Percentiles rank a stretch among this genome's conserved stretches.
phyloP scores from a whole-genome alignment of 495 filamentous ascomycete species.

The Annulohypoxylon maeteangense region DNA sequence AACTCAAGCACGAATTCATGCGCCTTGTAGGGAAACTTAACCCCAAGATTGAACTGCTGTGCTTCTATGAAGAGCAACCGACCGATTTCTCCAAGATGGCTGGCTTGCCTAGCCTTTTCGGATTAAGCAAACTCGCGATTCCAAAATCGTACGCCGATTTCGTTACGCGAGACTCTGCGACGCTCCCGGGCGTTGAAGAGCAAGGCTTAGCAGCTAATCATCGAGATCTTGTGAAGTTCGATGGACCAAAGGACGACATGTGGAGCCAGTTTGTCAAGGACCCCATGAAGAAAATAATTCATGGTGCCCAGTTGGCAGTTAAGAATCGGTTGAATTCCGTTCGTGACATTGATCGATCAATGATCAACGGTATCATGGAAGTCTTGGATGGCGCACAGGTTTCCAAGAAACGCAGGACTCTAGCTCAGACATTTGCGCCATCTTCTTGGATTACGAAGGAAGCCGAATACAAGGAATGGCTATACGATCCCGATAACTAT shows the following conservation, averaged over 20 bases:
- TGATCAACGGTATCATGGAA: constrained; percentile 47
- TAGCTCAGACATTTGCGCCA: constrained; percentile 43
- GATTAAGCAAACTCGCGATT: constrained; percentile 38
- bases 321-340: constrained; percentile 50
- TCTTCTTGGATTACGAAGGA: constrained; percentile 52
- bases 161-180: constrained; percentile 51
- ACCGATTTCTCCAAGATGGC: constrained; percentile 47
- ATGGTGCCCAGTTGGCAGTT: constrained; percentile 47
- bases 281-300: constrained; percentile 46
- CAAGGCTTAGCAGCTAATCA: constrained; percentile 50
- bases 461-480: constrained; percentile 47
- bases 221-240: constrained; percentile 50
- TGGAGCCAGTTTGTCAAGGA: constrained; percentile 49
- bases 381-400: constrained; percentile 43
- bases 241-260: constrained; percentile 46
- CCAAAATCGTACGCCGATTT: constrained; percentile 44
- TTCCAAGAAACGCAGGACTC: constrained; percentile 40
- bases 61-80: constrained; percentile 49
- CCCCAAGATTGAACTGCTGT: constrained; percentile 45
- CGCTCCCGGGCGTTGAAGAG: constrained; percentile 45
- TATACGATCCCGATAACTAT: constrained; percentile 17
- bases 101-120: constrained; percentile 39
- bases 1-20: constrained; percentile 50
- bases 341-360: constrained; percentile 45
- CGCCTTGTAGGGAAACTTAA: constrained; percentile 44